Evolutionary conservation across 768 basidiomycete species (phyloP), one percentile per base, ranked within the genome.

Genomic region (Tricholoma terreum): DNA sequence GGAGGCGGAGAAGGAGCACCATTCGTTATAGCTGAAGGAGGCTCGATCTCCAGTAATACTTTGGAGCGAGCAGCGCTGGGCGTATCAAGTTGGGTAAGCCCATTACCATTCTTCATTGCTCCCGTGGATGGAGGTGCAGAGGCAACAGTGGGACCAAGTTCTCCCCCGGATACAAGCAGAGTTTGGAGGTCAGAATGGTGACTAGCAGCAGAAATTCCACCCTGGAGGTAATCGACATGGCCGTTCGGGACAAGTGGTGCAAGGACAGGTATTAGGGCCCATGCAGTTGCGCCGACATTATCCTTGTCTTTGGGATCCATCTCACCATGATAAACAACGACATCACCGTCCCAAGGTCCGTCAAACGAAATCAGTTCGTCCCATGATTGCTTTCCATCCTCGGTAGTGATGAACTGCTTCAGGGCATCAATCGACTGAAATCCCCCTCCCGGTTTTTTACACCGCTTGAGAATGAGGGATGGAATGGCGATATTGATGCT

Each of bases 401-500:
- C 87, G 1, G 90, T 91, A 4, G 89, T 92, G 65, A 94, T 83
- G 67, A 87, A 96, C 64, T 89, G 86, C 50, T 86, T 84, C 55
- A 96, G 74, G 0, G 86, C 80, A 61, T 86, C 82, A 48, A 92
- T 73, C 30, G 80, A 80, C 54, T 82, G 84, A 62, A 91, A 83
- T 1, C 82, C 84, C 61, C 80, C 84, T 31, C 81, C 85, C 2
- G 87, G 83, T 67, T 89, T 90, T 59, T 84, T 79, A 61, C 82
- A 87, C 17, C 94, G 86, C 70, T 93, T 94, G 63, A 94, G 84
- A 65, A 97, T 93, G 65, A 97, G 84, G 22, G 91, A 89, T 0
- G 94, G 94, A 42, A 97, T 90, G 31, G 88, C 88, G 49, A 97
- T 80, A 71, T 94, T 94, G 58, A 93, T 81, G 69, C 87, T 89